Base-by-base conservation (phyloP, 2,329 filamentous ascomycete species). In the Pestalotiopsis sp. region DNA sequence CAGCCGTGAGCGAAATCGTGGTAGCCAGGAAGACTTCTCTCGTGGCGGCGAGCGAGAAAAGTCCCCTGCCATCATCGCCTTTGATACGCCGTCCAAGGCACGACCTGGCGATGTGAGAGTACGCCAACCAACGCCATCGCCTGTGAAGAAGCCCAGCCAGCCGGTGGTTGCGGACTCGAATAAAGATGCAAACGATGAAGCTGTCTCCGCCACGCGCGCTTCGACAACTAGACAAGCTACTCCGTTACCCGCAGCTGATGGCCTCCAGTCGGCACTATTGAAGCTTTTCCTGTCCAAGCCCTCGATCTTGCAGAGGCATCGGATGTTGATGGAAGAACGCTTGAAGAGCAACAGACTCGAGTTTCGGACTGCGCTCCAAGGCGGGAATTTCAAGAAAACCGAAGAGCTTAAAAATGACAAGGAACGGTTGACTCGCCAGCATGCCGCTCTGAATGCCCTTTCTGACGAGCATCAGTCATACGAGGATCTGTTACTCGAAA, bases 331-430 rank as follows among this genome's bases (percentile, higher is more conserved):
- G n/a, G 79, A 82, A 14, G 74, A 78, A 4, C 78, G 81, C 55
- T 73, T 87, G 35, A 78, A 80, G 63, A 78, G 81, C 61, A 89
- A 88, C 68, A 82, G 79, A 7, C 78, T 81, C 26, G 81, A 82
- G 20, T 88, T 85, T 69, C 79, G 76, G 68, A 78, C 78, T 67
- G 83, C 84, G 14, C 80, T 89, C 22, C 79, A 81, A 13, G 81
- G 84, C 39, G 82, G 81, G 69, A 75, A 84, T 2, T 81, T 80
- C 66, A 81, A 84, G 22, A 81, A 80, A 58, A 82, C 84, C 38
- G 77, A 78, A 26, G 78, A 79, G 38, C 80, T 88, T 62, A 86
- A 86, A 69, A 77, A 75, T 52, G 84, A 86, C 58, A 87, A 85
- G 70, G 82, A 84, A 70, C 77, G 75, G 17, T 72, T 89, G 13